Evolutionary conservation across 208 protist species (phyloP), one percentile per base, ranked within the genome.

Genomic region (Trypanosoma cruzi): DNA sequence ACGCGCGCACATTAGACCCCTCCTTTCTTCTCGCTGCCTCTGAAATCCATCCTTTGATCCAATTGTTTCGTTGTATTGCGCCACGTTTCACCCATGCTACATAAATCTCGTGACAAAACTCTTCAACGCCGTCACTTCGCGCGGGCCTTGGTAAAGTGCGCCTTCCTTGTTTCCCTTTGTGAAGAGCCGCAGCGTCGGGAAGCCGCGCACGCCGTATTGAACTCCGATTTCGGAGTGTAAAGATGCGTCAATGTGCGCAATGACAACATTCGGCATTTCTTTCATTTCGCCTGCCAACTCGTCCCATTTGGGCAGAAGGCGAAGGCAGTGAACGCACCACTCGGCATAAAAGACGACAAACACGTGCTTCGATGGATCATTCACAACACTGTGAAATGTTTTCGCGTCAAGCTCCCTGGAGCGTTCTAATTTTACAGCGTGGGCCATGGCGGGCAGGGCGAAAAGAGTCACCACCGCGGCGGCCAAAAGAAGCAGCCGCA

Each of bases 291-390:
- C 66, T 11, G 80, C 82, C 52, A 97, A 82, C 31, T 77, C 70
- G 67, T 92, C 73, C 83, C 87, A 97, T 26, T 85, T 86, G 55
- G 96, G 94, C 70, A 82, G 90, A 73, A 99, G 87, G 62, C 84
- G 76, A 54, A 97, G 92, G 93, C 97, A 99, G 85, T 99, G 97
- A 29, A 93, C 94, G 64, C 98, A 99, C 98, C 98, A 99, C 57
- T 96, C 92, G 28, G 97, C 98, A 80, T 98, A 98, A 68, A 99
- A 98, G 77, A 98, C 89, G 32, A 99, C 90, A 54, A 99, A 97
- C 0, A 98, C 96, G 65, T 97, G 82, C 71, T 98, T 97, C 14
- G 64, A 81, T 2, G 75, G 56, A 49, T 98, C 84, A 11, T 94
- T 70, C 14, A 98, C 92, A 37, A 95, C 75, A 0, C 37, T 52